Conservation (phyloP, 176 grass and related monocot genomes). For the Oryza coarctata region DNA sequence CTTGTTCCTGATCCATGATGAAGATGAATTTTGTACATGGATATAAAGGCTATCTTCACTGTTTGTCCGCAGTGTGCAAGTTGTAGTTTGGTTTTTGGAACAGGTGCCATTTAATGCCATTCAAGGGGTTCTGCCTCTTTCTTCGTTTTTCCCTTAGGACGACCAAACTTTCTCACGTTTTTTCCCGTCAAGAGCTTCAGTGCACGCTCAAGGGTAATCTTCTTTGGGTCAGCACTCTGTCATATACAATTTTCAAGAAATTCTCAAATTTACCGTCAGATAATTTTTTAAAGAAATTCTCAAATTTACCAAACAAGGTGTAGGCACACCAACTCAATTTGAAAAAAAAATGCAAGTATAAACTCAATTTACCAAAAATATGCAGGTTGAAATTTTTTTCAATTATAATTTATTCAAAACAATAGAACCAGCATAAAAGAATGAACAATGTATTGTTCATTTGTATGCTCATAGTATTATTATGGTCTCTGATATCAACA, state of each 20-base stretch:
- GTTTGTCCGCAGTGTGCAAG: not conserved
- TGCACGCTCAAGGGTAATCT: slow-evolving; percentile 59
- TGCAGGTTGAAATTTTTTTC: not conserved
- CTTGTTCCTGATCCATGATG: not conserved
- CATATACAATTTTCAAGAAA: slow-evolving; percentile 38
- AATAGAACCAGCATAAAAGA: not conserved
- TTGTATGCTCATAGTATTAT: not conserved
- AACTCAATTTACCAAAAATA: not conserved
- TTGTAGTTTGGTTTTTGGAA: not conserved
- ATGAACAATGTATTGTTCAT: not conserved
- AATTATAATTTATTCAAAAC: not conserved
- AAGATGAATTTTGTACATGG: slow-evolving; percentile 24
- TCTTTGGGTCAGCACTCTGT: slow-evolving; percentile 54
- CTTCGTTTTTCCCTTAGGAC: slow-evolving; percentile 44
- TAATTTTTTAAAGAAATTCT: slow-evolving; percentile 35
- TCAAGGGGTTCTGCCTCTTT: slow-evolving; percentile 39
- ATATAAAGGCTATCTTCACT: not conserved
- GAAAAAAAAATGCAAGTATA: not conserved
- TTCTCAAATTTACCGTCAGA: slow-evolving; percentile 12
- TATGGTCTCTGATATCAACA: not conserved
- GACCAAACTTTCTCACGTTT: slow-evolving; percentile 68
- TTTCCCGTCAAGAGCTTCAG: slow-evolving; percentile 73
- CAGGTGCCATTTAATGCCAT: slow-evolving; percentile 35
- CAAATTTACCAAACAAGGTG: not conserved
- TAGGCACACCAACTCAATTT: not conserved